Evolutionary conservation across 495 filamentous ascomycete genomes (phyloP).

Genomic region (Neurospora discreta): DNA sequence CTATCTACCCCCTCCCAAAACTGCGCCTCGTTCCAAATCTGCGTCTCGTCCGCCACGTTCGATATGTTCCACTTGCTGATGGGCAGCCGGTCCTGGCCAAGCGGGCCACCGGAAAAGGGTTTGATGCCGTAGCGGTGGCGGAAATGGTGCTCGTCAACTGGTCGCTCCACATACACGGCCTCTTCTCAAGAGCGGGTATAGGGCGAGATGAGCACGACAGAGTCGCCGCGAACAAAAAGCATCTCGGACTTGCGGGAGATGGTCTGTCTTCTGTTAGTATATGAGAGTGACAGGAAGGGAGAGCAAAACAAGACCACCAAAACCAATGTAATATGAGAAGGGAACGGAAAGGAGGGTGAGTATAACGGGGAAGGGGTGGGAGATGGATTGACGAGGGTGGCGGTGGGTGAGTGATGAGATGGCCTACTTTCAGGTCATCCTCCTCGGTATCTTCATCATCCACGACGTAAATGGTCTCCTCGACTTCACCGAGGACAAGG

Average conservation of each 20-base stretch:
- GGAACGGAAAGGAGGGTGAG: too few relatives aligned
- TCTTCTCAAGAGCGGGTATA: conserved; percentile 31
- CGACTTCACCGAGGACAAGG: conserved; percentile 90
- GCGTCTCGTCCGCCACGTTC: neutral
- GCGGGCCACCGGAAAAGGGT: neutral
- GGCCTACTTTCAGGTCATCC: conserved; percentile 30
- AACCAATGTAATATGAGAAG: too few relatives aligned
- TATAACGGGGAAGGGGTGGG: too few relatives aligned
- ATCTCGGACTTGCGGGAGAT: conserved; percentile 95
- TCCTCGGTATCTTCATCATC: conserved; percentile 75
- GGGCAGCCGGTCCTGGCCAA: neutral
- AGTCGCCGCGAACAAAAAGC: conserved; percentile 98
- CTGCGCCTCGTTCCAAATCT: neutral
- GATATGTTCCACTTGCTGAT: neutral
- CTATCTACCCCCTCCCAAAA: neutral
- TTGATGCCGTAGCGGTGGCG: neutral
- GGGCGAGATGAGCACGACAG: conserved; percentile 90
- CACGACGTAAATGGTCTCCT: conserved; percentile 90
- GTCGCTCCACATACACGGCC: neutral
- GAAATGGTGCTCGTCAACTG: neutral
- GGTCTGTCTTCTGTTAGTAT: conserved; percentile 42
- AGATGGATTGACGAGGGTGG: too few relatives aligned
- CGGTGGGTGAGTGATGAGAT: too few relatives aligned
- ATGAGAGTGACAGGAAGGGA: too few relatives aligned
- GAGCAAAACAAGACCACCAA: too few relatives aligned